Percentiles rank a stretch among this genome's conserved stretches.
These are phyloP conservation scores for Gynostemma pentaphyllum DNA, from an alignment of 306 rosid genomes.

Conservation along the genomic window DNA sequence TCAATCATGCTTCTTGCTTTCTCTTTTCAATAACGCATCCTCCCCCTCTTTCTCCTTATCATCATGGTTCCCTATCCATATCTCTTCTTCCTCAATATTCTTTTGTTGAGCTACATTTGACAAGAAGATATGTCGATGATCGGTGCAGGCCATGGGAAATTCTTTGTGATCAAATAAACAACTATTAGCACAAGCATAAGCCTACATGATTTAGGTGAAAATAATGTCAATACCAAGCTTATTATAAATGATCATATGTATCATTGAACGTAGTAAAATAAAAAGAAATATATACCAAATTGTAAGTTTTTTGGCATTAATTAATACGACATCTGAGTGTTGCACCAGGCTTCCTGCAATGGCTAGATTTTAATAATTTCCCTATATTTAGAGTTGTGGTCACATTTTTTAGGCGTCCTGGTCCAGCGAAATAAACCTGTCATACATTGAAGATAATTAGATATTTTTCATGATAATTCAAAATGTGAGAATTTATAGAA, in stretches of 20 bases:
- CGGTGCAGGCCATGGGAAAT: slow-evolving; percentile 91
- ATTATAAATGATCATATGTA: not conserved
- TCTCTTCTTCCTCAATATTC: slow-evolving; percentile 81
- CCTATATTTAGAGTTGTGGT: slow-evolving; percentile 85
- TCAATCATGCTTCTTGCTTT: slow-evolving; percentile 80
- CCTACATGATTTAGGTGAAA: slow-evolving; percentile 26
- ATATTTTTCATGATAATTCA: not conserved
- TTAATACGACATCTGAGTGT: slow-evolving; percentile 93
- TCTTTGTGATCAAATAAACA: slow-evolving; percentile 89
- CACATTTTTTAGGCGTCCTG: slow-evolving; percentile 80
- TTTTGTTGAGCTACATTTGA: slow-evolving; percentile 57
- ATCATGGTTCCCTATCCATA: slow-evolving; percentile 85
- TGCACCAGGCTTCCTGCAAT: slow-evolving; percentile 87
- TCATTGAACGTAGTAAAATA: not conserved
- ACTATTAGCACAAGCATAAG: slow-evolving; percentile 84
- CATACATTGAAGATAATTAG: too few relatives aligned
- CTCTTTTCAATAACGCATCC: slow-evolving; percentile 86
- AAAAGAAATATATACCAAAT: slow-evolving; percentile 52
- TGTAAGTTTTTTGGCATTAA: slow-evolving; percentile 83
- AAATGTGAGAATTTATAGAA: too few relatives aligned
- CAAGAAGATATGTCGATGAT: slow-evolving; percentile 63
- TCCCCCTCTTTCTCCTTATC: slow-evolving; percentile 32
- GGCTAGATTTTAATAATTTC: slow-evolving; percentile 74
- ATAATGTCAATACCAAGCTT: not conserved
- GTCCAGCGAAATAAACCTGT: slow-evolving; percentile 86